A percentile compares a stretch with the other conserved stretches of the same genome.
Conservation (phyloP, 2,329 filamentous ascomycete species). For the Alternaria gansuensis region DNA sequence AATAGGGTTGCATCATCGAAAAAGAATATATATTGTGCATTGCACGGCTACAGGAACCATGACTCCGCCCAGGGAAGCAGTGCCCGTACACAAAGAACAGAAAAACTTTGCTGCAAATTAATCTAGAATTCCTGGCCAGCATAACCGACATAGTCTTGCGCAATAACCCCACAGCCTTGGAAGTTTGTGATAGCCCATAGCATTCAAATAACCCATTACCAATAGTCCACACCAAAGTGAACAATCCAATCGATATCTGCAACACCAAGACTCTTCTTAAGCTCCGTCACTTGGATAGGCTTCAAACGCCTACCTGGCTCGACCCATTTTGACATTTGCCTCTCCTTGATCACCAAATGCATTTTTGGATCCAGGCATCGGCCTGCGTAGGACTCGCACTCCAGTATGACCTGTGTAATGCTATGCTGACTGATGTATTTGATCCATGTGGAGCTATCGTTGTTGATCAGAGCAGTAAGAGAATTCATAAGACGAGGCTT, state of each 20-base stretch:
- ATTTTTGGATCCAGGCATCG: not conserved
- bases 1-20: not conserved
- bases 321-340: not conserved
- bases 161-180: not conserved
- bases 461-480: not conserved
- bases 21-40: not conserved
- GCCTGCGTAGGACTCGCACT: not conserved
- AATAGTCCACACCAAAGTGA: not conserved
- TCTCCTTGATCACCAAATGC: slow-evolving; percentile 6
- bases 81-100: not conserved
- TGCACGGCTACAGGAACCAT: not conserved
- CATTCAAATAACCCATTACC: not conserved
- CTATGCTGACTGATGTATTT: slow-evolving; percentile 2
- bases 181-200: not conserved
- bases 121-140: not conserved
- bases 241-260: not conserved
- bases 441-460: slow-evolving; percentile 1
- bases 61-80: not conserved
- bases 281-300: not conserved
- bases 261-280: not conserved
- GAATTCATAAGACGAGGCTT: not conserved
- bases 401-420: slow-evolving; percentile 9
- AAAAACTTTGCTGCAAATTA: not conserved
- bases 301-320: not conserved
- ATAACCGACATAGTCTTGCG: not conserved